phyloP scores from a whole-genome alignment of 192 early-diverging fungal species.

The Coemansia sp. region DNA sequence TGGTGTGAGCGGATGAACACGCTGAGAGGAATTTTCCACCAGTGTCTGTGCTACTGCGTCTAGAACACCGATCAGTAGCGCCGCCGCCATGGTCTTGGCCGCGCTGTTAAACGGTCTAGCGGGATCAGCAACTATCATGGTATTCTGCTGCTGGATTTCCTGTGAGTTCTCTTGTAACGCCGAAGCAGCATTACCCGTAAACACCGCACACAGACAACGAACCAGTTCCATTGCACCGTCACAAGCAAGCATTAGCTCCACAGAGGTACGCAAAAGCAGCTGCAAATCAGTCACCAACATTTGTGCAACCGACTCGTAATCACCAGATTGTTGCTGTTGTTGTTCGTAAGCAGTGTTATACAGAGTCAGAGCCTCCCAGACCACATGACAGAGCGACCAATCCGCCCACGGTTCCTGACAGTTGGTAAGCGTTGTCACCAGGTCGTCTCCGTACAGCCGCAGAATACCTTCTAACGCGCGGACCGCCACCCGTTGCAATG shows the following conservation, averaged over 20 bases:
- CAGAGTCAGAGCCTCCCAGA: constrained; percentile 46
- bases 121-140: background rate
- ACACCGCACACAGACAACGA: constrained; percentile 28
- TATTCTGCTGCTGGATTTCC: no score
- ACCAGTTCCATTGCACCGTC: constrained; percentile 10
- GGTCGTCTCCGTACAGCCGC: constrained; percentile 31
- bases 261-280: constrained; percentile 26
- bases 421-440: background rate
- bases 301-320: background rate
- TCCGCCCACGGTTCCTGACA: background rate
- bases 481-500: constrained; percentile 35
- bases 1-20: constrained; percentile 35
- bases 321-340: background rate
- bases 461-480: constrained; percentile 34
- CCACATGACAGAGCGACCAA: constrained; percentile 31
- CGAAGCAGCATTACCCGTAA: constrained; percentile 12
- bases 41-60: constrained; percentile 13
- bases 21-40: constrained; percentile 16
- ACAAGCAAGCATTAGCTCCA: background rate
- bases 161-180: no score
- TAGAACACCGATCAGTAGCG: constrained; percentile 21
- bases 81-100: constrained; percentile 19
- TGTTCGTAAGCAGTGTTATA: constrained; percentile 17
- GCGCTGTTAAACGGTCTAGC: constrained; percentile 17
- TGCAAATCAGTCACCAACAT: constrained; percentile 13